Base-by-base conservation (phyloP, 2,329 filamentous ascomycete species). In the Hypoxylon sp. region DNA sequence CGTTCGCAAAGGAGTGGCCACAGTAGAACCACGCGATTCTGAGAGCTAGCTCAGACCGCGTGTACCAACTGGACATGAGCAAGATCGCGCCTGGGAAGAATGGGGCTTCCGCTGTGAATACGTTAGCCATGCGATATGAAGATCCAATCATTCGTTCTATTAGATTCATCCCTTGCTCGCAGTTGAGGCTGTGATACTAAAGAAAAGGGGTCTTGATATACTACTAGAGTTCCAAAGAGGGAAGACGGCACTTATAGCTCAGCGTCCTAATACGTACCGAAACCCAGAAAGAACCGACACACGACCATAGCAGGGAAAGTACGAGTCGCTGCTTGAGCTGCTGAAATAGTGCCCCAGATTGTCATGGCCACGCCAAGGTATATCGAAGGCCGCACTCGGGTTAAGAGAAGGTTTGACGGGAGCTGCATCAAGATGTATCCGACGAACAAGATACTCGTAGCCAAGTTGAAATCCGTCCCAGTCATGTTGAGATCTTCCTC, bases 361-460 rank as follows among this genome's bases (percentile, higher is more conserved):
- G 81, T 78, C 74, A 86, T 85, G 0, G 82, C 82, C 0, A 77
- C 75, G 0, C 84, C 81, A 1, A 90, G 80, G 66, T 88, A 89
- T 0, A 85, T 61, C 1, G 84, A 85, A 0, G 87, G 87, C 9
- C 82, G 80, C 30, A 87, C 77, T 2, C 84, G 79, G 0, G 86
- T 88, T 2, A 90, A 77, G 0, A 87, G 72, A 62, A 90, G 79
- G 66, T 90, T 90, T 0, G 86, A 89, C 0, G 88, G 88, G 0
- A 90, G 77, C 73, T 90, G 87, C 83, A 89, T 89, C 11, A 89
- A 76, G 0, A 90, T 78, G 70, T 90, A 90, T 2, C 87, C 84
- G 1, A 88, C 85, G 65, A 88, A 89, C 30, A 87, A 78, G 70
- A 87, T 85, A 65, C 82, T 84, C 3, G 84, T 86, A 10, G 83